phyloP scores from a whole-genome alignment of 2,329 filamentous ascomycete species.

The Hymenoscyphus repandus region DNA sequence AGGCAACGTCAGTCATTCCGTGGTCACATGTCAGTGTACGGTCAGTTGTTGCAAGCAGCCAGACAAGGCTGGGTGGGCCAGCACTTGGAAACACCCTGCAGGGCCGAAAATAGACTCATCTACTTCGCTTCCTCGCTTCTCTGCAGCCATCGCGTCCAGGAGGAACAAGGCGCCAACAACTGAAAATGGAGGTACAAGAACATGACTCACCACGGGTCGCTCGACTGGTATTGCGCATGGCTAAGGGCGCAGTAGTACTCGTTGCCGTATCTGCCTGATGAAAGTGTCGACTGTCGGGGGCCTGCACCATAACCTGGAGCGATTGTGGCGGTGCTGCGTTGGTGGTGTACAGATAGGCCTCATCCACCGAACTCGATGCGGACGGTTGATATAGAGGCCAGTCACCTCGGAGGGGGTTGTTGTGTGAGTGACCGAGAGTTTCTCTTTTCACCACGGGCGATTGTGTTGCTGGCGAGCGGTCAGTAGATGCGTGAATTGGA shows the following conservation, averaged over 20 bases:
- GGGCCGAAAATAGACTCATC: not conserved
- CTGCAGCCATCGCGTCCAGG: not conserved
- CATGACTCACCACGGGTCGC: constrained; percentile 17
- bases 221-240: constrained; percentile 4
- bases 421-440: constrained; percentile 3
- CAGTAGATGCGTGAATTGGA: not conserved
- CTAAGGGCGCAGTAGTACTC: constrained; percentile 9
- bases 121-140: not conserved
- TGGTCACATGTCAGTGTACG: constrained; percentile 19
- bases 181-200: constrained; percentile 1
- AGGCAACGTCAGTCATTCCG: not conserved
- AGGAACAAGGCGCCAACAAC: not conserved
- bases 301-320: constrained; percentile 3
- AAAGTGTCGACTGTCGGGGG: not conserved
- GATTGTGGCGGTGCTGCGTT: constrained; percentile 2
- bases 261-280: constrained; percentile 17
- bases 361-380: constrained; percentile 4
- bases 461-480: constrained; percentile 4
- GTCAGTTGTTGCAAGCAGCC: no score
- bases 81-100: not conserved
- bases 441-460: constrained; percentile 12
- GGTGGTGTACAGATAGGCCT: constrained; percentile 6
- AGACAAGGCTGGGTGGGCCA: no score
- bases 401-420: constrained; percentile 4
- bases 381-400: constrained; percentile 1